Percentiles rank a stretch among this genome's conserved stretches.
Conservation (phyloP, 1,139 yeast genomes). For the Zygoascus sp. region DNA sequence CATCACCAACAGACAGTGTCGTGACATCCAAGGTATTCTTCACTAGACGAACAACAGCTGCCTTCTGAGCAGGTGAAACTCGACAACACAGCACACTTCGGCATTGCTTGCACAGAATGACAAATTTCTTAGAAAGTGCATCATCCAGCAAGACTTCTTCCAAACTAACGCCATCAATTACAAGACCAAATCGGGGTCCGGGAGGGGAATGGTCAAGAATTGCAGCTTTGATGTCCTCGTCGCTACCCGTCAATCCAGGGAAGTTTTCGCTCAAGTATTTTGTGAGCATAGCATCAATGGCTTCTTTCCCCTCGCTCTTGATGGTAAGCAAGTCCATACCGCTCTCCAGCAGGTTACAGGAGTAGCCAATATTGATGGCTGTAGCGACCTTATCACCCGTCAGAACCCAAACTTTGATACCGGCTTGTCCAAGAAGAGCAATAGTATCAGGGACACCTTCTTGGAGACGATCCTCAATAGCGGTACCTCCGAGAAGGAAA, state of each 20-base stretch:
- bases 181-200: slow-evolving; percentile 67
- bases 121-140: slow-evolving; percentile 49
- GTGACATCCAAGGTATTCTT: slow-evolving; percentile 76
- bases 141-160: slow-evolving; percentile 51
- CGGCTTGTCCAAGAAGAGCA: slow-evolving; percentile 74
- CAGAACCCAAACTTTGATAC: slow-evolving; percentile 90
- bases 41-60: slow-evolving; percentile 86
- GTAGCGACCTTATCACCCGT: slow-evolving; percentile 97
- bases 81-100: slow-evolving; percentile 94
- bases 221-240: slow-evolving; percentile 54
- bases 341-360: slow-evolving; percentile 80
- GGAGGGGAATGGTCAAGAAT: slow-evolving; percentile 74
- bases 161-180: slow-evolving; percentile 90
- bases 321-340: slow-evolving; percentile 81
- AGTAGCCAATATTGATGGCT: slow-evolving; percentile 92
- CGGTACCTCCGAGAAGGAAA: slow-evolving; percentile 83
- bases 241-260: slow-evolving; percentile 52
- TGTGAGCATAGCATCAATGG: slow-evolving; percentile 52
- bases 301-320: slow-evolving; percentile 36
- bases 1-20: slow-evolving; percentile 95
- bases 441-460: slow-evolving; percentile 93
- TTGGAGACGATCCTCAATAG: slow-evolving; percentile 91
- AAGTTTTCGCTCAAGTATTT: slow-evolving; percentile 59
- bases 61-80: slow-evolving; percentile 98
- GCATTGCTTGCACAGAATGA: slow-evolving; percentile 87